Evolutionary conservation across 1,139 yeast genomes (phyloP).

Genomic region (Meyerozyma guilliermondii): DNA sequence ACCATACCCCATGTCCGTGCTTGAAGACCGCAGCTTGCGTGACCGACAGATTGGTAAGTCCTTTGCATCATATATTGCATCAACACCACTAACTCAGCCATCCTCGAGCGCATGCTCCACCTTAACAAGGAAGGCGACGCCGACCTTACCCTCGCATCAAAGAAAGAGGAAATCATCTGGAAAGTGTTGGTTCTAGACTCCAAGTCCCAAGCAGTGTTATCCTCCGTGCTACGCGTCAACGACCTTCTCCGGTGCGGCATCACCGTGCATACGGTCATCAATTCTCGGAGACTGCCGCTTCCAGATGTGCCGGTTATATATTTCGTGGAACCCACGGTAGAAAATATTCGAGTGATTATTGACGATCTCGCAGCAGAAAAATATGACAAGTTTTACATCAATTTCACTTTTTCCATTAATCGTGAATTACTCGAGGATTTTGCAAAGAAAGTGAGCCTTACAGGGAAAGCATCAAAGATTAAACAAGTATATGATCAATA

Average conservation of each 20-base stretch:
- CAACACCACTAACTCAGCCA: constrained; percentile 20
- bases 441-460: constrained; percentile 73
- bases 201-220: constrained; percentile 77
- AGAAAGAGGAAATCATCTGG: constrained; percentile 73
- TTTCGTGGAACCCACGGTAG: constrained; percentile 82
- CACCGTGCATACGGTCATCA: constrained; percentile 77
- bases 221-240: constrained; percentile 85
- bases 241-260: constrained; percentile 86
- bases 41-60: constrained; percentile 29
- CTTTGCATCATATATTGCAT: constrained; percentile 3
- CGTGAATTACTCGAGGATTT: constrained; percentile 81
- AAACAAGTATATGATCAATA: constrained; percentile 93
- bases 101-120: constrained; percentile 79
- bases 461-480: constrained; percentile 65
- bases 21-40: constrained; percentile 21
- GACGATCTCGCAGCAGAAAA: constrained; percentile 69
- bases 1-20: constrained; percentile 4
- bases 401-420: constrained; percentile 75
- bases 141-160: constrained; percentile 49
- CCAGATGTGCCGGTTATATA: constrained; percentile 95
- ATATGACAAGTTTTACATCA: constrained; percentile 76
- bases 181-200: constrained; percentile 84
- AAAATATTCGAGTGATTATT: constrained; percentile 63
- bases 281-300: constrained; percentile 65
- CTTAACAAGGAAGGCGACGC: constrained; percentile 58